phyloP scores from a whole-genome alignment of 2,329 filamentous ascomycete species.

The Exserohilum turcica region DNA sequence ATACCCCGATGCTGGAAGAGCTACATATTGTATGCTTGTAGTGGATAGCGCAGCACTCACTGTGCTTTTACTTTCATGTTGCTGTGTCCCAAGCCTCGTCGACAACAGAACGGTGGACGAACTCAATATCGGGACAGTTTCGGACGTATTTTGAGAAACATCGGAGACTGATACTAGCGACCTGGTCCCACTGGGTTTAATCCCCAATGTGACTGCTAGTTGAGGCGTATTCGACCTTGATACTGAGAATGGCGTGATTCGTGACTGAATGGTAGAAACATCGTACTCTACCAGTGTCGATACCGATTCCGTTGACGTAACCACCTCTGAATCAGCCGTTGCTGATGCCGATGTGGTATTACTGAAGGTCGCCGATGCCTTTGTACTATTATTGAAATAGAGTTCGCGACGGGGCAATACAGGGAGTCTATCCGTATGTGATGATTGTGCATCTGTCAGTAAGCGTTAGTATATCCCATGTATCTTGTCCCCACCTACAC shows the following conservation, averaged over 20 bases:
- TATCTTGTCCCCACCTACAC: background rate
- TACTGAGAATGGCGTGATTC: background rate
- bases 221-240: background rate
- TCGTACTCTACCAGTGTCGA: background rate
- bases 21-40: background rate
- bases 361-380: background rate
- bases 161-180: background rate
- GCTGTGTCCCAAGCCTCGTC: background rate
- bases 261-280: background rate
- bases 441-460: background rate
- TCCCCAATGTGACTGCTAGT: background rate
- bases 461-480: background rate
- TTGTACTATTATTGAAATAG: constrained; percentile 13
- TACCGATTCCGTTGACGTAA: background rate
- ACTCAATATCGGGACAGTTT: background rate
- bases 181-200: too few relatives aligned
- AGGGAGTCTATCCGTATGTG: constrained; percentile 1
- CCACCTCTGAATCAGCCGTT: background rate
- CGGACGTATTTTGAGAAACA: background rate
- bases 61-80: background rate
- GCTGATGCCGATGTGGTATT: background rate
- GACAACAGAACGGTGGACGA: background rate
- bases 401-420: constrained; percentile 11
- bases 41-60: background rate
- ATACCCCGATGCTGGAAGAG: background rate